Evolutionary conservation across 768 basidiomycete genomes (phyloP).

Genomic region (Pilatotrama ljubarskyi): DNA sequence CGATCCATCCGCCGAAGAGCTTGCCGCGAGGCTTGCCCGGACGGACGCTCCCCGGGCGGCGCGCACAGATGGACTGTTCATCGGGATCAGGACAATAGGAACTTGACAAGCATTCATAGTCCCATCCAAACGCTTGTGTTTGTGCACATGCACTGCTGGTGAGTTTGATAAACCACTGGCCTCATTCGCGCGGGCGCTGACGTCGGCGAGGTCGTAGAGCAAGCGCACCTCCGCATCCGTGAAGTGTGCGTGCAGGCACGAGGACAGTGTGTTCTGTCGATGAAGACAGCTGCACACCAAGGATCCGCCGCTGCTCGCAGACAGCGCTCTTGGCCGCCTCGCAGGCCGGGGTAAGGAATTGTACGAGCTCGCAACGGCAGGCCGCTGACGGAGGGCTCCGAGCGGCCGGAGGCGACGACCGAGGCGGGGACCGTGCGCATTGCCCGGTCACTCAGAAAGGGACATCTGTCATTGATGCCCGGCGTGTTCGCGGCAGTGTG

Average conservation of each 20-base stretch:
- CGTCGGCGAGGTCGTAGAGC: not conserved
- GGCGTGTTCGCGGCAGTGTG: not conserved
- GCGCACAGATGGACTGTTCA: not conserved
- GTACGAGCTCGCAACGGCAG: not conserved
- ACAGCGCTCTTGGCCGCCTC: not conserved
- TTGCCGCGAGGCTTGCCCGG: conserved; percentile 3
- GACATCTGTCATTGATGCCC: conserved; percentile 2
- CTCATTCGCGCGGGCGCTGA: not conserved
- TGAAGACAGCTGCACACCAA: not conserved
- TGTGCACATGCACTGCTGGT: not conserved
- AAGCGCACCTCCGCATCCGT: not conserved
- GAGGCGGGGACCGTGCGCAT: not conserved
- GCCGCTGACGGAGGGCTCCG: not conserved
- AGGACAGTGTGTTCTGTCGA: not conserved
- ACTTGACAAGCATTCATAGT: not conserved
- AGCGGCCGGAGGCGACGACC: conserved; percentile 13
- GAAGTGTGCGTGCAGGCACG: not conserved
- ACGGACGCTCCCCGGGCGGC: not conserved
- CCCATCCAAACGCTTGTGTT: not conserved
- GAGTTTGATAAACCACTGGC: not conserved
- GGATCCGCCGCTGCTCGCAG: conserved; percentile 18
- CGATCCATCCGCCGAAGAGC: conserved; percentile 3
- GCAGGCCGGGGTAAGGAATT: not conserved
- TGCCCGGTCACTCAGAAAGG: conserved; percentile 9
- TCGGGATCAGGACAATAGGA: not conserved